Evolutionary conservation across 129 eudicot genomes (phyloP), one percentile per base, ranked within the genome.

Genomic region (Chrysanthemum makinoi): DNA sequence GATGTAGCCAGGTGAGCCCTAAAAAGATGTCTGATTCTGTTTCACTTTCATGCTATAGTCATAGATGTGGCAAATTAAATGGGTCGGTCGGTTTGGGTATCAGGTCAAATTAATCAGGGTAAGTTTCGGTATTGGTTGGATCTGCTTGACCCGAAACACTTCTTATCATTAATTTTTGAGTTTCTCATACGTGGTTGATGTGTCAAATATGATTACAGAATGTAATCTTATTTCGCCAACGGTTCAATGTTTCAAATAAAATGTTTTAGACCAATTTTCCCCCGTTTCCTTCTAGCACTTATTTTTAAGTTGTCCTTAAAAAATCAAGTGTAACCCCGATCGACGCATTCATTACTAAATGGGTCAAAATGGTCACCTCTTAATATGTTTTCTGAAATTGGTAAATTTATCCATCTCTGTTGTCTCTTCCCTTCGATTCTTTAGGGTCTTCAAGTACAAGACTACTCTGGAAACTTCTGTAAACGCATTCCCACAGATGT

Each of bases 401-500:
- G 26, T 58, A 26, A 11, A 11, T 15, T 50, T n/a, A 12, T 49
- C 30, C 7, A 12, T 10, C 10, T 26, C 65, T 5, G 3, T 58
- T 20, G 35, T 15, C 7, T 58, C 44, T 16, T 66, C 17, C 63
- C 16, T 52, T 67, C 19, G 58, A 75, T 65, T 56, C 62, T 39
- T 65, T 72, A 91, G 98, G 98, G 98, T 43, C 84, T 93, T 82
- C 95, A 93, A 87, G 96, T 93, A 66, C 98, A 89, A 81, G 98
- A 93, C 55, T 89, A 93, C 78, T 81, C 86, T 62, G 98, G 98
- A 62, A 93, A 93, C 80, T 93, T 87, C 84, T 93, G 98, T 74
- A 93, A 80, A 72, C 90, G 88, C 79, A 93, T 89, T 47, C 96
- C 98, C 30, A 20, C 20, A 20, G 20, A 20, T 20, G 20, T 20